Conservation (phyloP, 106 monocot genomes). For the Allium sativum region DNA sequence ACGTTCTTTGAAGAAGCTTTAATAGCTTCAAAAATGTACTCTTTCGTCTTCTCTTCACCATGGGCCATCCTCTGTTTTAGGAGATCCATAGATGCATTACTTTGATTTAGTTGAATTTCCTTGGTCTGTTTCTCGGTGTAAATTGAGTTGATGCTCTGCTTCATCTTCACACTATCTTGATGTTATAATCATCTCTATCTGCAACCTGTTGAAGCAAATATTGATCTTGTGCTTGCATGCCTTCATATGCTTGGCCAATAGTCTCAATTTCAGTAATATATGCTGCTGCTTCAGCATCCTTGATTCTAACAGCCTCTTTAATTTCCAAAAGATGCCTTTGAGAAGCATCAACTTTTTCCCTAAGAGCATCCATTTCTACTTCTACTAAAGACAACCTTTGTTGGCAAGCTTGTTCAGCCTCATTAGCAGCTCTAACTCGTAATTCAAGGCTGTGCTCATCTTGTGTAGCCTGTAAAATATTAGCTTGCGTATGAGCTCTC, state of each 20-base stretch:
- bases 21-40: slow-evolving; percentile 48
- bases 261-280: slow-evolving; percentile 98
- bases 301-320: slow-evolving; percentile 84
- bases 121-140: slow-evolving; percentile 65
- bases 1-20: slow-evolving; percentile 60
- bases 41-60: slow-evolving; percentile 87
- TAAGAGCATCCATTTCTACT: slow-evolving; percentile 60
- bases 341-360: slow-evolving; percentile 62
- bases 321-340: slow-evolving; percentile 77
- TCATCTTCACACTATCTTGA: slow-evolving; percentile 96
- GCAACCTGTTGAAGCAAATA: slow-evolving; percentile 65
- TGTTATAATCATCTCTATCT: slow-evolving; percentile 85
- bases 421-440: slow-evolving; percentile 94
- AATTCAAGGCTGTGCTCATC: slow-evolving; percentile 86
- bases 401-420: slow-evolving; percentile 86
- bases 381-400: slow-evolving; percentile 71
- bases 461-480: slow-evolving; percentile 42
- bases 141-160: slow-evolving; percentile 67
- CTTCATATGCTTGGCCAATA: slow-evolving; percentile 99
- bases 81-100: slow-evolving; percentile 47
- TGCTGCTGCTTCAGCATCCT: slow-evolving; percentile 78
- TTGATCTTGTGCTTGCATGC: slow-evolving; percentile 93
- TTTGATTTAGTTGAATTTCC: slow-evolving; percentile 60
- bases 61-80: slow-evolving; percentile 42
- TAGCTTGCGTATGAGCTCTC: slow-evolving; percentile 63